Evolutionary conservation across 352 stramenopile genomes (phyloP).

Genomic region (Phytophthora tubulina): DNA sequence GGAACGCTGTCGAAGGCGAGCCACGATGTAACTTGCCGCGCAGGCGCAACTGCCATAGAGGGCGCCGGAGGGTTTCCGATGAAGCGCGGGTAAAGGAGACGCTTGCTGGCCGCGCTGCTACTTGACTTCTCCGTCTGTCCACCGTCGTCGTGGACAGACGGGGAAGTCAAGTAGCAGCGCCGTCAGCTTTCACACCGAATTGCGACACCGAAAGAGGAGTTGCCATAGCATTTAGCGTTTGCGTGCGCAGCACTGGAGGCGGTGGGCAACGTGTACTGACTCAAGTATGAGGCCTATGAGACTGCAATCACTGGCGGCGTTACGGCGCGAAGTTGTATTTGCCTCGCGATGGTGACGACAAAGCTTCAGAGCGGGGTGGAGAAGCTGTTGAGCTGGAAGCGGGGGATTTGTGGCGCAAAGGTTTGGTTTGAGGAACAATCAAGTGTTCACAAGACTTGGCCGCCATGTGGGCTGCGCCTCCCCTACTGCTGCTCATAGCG

Average conservation of each 20-base stretch:
- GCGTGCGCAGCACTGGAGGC: no score
- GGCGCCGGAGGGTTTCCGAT: no score
- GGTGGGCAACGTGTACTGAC: neutral
- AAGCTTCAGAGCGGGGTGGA: neutral
- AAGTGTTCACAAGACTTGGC: conserved; percentile 27
- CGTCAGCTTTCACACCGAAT: conserved; percentile 19
- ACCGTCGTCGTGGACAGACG: no score
- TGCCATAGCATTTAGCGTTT: no score
- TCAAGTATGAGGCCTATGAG: neutral
- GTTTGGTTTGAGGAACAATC: conserved; percentile 30
- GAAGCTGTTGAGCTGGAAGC: conserved; percentile 35
- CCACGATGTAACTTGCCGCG: no score
- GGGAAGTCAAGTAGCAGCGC: no score
- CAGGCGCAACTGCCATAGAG: no score
- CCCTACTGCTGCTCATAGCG: conserved; percentile 28
- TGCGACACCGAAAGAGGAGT: no score
- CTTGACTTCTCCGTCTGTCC: no score
- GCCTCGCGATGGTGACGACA: neutral
- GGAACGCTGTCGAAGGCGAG: no score
- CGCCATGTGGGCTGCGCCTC: conserved; percentile 18
- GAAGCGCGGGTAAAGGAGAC: no score
- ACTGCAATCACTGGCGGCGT: conserved; percentile 1
- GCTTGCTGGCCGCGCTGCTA: no score
- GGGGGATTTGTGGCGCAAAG: conserved; percentile 20
- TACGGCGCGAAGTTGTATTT: conserved; percentile 3